These are phyloP conservation scores for Amylocystis lapponica DNA, from an alignment of 768 basidiomycete genomes.

Conservation along the genomic window DNA sequence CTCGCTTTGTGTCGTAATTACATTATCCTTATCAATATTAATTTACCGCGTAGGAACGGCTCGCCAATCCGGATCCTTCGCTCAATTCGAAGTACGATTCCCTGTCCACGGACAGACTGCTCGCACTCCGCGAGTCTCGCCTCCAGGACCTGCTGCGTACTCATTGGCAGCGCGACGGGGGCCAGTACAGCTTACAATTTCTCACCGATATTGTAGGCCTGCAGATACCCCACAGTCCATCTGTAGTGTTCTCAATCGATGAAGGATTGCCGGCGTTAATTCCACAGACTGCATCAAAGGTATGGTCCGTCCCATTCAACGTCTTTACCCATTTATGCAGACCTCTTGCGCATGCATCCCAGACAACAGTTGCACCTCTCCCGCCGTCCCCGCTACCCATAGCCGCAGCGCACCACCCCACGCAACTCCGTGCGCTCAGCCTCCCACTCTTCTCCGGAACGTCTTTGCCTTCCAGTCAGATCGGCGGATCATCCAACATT, in stretches of 20 bases:
- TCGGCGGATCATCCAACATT: no score
- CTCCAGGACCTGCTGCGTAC: conserved; percentile 12
- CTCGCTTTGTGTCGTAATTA: not conserved
- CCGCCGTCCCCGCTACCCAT: conserved; percentile 25
- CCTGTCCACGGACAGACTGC: conserved; percentile 12
- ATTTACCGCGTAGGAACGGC: conserved; percentile 5
- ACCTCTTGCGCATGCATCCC: not conserved
- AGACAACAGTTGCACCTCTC: not conserved
- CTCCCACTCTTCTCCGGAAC: conserved; percentile 10
- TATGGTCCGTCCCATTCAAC: not conserved
- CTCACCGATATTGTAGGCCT: conserved; percentile 16
- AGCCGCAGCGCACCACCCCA: conserved; percentile 44
- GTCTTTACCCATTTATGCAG: not conserved
- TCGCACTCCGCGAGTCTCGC: conserved; percentile 11
- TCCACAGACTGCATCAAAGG: not conserved
- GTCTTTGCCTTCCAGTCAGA: no score
- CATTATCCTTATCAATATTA: not conserved
- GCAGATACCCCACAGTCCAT: not conserved
- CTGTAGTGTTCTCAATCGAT: no score
- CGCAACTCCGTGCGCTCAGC: conserved; percentile 8
- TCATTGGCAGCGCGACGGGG: conserved; percentile 9
- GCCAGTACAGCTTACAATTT: conserved; percentile 9
- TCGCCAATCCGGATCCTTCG: conserved; percentile 9
- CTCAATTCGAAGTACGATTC: conserved; percentile 9
- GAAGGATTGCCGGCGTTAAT: not conserved